These are phyloP conservation scores for Backusella australiensis DNA, from an alignment of 192 early-diverging fungal genomes.

Conservation along the genomic window DNA sequence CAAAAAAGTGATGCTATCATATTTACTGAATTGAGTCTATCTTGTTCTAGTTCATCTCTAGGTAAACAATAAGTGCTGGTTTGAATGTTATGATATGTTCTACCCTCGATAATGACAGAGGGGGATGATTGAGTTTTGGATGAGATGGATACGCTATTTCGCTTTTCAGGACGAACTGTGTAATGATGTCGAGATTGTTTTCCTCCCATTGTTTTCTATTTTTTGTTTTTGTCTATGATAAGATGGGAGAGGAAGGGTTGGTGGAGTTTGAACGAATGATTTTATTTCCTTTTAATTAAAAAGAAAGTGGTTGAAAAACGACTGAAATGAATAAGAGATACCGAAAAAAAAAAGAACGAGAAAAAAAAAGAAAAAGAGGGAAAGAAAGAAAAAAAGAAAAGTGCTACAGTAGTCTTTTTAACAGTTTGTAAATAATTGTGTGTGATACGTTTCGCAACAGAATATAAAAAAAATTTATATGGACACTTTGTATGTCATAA, in stretches of 20 bases:
- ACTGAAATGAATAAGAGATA: not conserved
- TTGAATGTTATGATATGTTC: conserved; percentile 29
- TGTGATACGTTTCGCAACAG: conserved; percentile 6
- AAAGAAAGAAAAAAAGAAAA: conserved; percentile 2
- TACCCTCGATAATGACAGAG: conserved; percentile 20
- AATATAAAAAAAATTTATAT: not conserved
- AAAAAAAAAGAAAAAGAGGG: not conserved
- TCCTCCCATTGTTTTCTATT: not conserved
- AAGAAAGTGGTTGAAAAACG: not conserved
- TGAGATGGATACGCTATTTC: not conserved
- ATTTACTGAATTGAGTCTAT: conserved; percentile 24
- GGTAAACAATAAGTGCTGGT: conserved; percentile 31
- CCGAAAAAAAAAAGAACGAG: conserved; percentile 7
- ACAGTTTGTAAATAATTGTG: not conserved
- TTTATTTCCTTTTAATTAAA: not conserved
- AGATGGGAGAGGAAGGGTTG: not conserved
- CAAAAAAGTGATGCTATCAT: not conserved
- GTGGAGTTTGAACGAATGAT: not conserved
- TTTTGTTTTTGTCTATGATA: not conserved
- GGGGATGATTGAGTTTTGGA: not conserved
- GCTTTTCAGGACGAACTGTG: not conserved
- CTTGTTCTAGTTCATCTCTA: conserved; percentile 36
- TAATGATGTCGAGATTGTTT: conserved; percentile 3
- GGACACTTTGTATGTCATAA: not conserved
- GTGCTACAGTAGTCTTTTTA: not conserved